These are phyloP conservation scores for Phallus indusiatus DNA, from an alignment of 768 basidiomycete species.

Conservation along the genomic window DNA sequence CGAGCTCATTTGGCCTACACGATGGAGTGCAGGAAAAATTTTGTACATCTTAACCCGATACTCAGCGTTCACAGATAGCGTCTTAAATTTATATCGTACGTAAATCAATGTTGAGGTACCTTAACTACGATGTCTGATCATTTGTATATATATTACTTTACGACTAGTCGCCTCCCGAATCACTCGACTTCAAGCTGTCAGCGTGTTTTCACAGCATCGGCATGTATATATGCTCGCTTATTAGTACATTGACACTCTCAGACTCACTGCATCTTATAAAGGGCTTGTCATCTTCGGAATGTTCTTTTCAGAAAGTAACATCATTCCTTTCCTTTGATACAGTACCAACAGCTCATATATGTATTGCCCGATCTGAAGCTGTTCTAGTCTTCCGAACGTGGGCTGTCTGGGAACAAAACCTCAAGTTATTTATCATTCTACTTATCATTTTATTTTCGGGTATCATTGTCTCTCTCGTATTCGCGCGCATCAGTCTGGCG, in stretches of 20 bases:
- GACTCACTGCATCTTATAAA: neutral
- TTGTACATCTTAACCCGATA: too few relatives aligned
- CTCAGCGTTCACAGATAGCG: too few relatives aligned
- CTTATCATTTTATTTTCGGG: neutral
- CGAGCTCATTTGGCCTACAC: too few relatives aligned
- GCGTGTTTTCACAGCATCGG: neutral
- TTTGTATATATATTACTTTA: too few relatives aligned
- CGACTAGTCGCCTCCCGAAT: neutral
- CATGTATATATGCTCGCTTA: neutral
- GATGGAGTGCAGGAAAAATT: too few relatives aligned
- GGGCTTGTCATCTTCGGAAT: neutral
- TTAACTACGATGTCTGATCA: too few relatives aligned
- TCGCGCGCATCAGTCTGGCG: neutral
- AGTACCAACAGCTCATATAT: too few relatives aligned
- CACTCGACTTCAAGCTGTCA: neutral
- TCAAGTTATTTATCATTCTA: neutral
- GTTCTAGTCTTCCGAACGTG: constrained; percentile 4
- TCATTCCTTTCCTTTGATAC: too few relatives aligned
- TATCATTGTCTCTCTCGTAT: neutral
- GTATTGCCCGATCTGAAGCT: neutral
- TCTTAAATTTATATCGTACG: too few relatives aligned
- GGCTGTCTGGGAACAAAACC: neutral
- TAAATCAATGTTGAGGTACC: neutral
- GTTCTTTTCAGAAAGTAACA: neutral
- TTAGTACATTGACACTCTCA: too few relatives aligned